Conservation (phyloP, 1,139 yeast genomes). For the Kodamaea derodonti region DNA sequence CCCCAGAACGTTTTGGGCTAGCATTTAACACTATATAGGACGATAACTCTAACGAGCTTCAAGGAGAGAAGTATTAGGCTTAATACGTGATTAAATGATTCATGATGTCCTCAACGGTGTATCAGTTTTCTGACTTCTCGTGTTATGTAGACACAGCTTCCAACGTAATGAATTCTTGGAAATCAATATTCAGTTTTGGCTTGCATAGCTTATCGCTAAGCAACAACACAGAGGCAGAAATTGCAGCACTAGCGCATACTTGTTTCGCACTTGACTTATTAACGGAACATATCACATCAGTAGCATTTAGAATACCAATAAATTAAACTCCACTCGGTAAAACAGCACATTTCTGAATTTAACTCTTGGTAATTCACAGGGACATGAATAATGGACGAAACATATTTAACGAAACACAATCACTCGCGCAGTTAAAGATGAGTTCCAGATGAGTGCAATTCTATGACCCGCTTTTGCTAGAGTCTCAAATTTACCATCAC, state of each 20-base stretch:
- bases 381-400: constrained; percentile 43
- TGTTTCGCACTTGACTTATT: constrained; percentile 51
- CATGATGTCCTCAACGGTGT: too few species aligned
- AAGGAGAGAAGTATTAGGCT: too few species aligned
- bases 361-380: constrained; percentile 36
- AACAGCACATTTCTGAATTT: too few species aligned
- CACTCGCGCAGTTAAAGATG: constrained; percentile 57
- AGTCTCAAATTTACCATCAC: constrained; percentile 64
- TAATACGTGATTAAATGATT: too few species aligned
- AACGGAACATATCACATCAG: constrained; percentile 59
- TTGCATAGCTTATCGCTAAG: constrained; percentile 46
- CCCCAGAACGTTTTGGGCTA: too few species aligned
- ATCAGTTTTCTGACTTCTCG: too few species aligned
- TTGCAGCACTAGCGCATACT: constrained; percentile 66
- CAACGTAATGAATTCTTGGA: constrained; percentile 4
- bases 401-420: constrained; percentile 49
- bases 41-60: too few species aligned
- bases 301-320: constrained; percentile 62
- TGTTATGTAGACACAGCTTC: too few species aligned
- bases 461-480: constrained; percentile 61
- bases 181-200: constrained; percentile 29
- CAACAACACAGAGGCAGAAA: constrained; percentile 62
- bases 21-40: too few species aligned
- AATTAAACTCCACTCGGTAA: constrained; percentile 57
- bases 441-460: constrained; percentile 56